phyloP scores from a whole-genome alignment of 2,329 filamentous ascomycete species.

The Hypoxylon sp. region DNA sequence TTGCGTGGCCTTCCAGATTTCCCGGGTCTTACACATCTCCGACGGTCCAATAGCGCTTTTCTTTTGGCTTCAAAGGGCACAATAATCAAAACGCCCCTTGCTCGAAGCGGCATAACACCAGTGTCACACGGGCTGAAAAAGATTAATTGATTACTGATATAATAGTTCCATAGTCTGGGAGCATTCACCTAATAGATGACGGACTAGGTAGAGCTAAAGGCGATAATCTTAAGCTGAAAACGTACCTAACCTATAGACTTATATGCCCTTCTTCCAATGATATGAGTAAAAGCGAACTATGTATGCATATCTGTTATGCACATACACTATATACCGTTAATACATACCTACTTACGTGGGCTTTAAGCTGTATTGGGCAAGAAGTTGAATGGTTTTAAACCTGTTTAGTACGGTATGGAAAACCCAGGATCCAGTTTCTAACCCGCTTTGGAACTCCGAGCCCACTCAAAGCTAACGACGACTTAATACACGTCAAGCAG shows the following conservation, averaged over 20 bases:
- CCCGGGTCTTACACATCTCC: conserved; percentile 31
- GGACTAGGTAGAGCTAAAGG: background rate
- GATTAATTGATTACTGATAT: conserved; percentile 42
- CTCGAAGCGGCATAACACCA: conserved; percentile 28
- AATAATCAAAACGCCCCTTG: conserved; percentile 32
- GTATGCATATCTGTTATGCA: conserved; percentile 1
- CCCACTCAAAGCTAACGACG: conserved; percentile 31
- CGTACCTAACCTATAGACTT: too few species aligned
- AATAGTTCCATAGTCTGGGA: conserved; percentile 6
- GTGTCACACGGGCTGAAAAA: conserved; percentile 21
- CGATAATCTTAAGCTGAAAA: conserved; percentile 19
- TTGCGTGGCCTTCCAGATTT: conserved; percentile 38
- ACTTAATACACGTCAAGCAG: conserved; percentile 8
- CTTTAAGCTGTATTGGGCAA: conserved; percentile 12
- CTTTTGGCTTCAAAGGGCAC: conserved; percentile 22
- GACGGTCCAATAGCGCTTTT: conserved; percentile 28
- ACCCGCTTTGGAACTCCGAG: conserved; percentile 16
- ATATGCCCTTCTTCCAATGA: background rate
- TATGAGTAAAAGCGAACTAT: background rate
- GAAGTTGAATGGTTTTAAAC: background rate
- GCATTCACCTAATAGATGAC: conserved; percentile 7
- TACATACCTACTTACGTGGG: background rate
- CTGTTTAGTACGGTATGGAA: background rate
- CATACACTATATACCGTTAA: background rate
- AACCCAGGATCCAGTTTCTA: conserved; percentile 11